Conservation (phyloP, 495 filamentous ascomycete species). For the Daldinia caldariorum region DNA sequence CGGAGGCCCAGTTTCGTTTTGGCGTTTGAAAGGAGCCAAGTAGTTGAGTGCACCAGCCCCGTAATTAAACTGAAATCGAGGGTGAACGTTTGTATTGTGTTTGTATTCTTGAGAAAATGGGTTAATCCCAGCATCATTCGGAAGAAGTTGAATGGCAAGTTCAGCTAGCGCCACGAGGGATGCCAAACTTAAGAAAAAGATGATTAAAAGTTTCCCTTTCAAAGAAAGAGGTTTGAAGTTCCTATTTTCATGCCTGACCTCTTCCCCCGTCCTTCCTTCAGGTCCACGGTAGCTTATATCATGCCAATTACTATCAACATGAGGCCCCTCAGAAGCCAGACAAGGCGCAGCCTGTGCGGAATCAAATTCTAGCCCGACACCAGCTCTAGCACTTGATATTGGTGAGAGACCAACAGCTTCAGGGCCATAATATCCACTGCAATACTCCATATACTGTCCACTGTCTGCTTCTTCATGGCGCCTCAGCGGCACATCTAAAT, state of each 20-base stretch:
- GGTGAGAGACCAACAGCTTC: slow-evolving; percentile 22
- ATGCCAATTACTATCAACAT: slow-evolving; percentile 30
- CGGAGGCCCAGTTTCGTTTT: slow-evolving; percentile 18
- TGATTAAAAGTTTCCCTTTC: slow-evolving; percentile 23
- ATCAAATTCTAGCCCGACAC: slow-evolving; percentile 38
- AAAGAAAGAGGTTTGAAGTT: slow-evolving; percentile 41
- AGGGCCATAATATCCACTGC: slow-evolving; percentile 31
- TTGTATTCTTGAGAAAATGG: slow-evolving; percentile 13
- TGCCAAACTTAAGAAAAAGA: slow-evolving; percentile 25
- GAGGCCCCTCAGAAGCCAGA: slow-evolving; percentile 25
- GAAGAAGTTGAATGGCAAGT: slow-evolving; percentile 40
- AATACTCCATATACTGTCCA: slow-evolving; percentile 23
- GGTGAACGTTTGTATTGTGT: slow-evolving; percentile 24
- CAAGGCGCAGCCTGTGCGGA: slow-evolving; percentile 3
- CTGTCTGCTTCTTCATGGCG: slow-evolving; percentile 34
- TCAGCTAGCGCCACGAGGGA: slow-evolving; percentile 32
- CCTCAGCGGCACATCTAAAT: slow-evolving; percentile 37
- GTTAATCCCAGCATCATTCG: slow-evolving; percentile 21
- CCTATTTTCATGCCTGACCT: slow-evolving; percentile 11
- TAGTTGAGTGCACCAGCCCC: background rate
- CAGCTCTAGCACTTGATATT: slow-evolving; percentile 33
- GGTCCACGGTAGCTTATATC: slow-evolving; percentile 40
- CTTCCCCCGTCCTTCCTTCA: slow-evolving; percentile 34
- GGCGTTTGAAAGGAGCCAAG: slow-evolving; percentile 20
- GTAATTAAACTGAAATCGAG: slow-evolving; percentile 7